Conservation (phyloP, 257 asterid genomes). For the Ilex asprella region DNA sequence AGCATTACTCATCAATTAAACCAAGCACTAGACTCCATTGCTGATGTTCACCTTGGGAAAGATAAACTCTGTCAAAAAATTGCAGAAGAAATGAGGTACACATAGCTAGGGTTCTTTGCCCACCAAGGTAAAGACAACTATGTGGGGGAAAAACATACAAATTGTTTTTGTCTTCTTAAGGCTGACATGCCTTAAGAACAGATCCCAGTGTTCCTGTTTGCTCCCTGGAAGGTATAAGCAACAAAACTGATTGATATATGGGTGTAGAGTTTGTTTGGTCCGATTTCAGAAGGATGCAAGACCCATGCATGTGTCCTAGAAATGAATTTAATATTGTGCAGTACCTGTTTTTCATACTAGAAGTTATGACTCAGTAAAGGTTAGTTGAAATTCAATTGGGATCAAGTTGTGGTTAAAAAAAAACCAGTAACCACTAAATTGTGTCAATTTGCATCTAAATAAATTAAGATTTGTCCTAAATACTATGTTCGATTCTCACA, state of each 20-base stretch:
- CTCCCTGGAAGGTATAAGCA: slow-evolving; percentile 10
- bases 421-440: too few species aligned
- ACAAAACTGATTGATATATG: too few species aligned
- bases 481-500: too few species aligned
- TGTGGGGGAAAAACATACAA: slow-evolving; percentile 5
- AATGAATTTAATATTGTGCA: too few species aligned
- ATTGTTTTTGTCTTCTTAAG: slow-evolving; percentile 20
- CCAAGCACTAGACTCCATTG: neutral
- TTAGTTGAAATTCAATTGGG: too few species aligned
- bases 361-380: too few species aligned
- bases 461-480: too few species aligned
- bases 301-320: neutral
- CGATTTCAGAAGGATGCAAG: neutral
- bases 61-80: slow-evolving; percentile 9
- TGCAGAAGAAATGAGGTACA: slow-evolving; percentile 5
- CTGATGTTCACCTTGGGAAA: slow-evolving; percentile 19
- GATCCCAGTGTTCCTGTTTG: slow-evolving; percentile 20
- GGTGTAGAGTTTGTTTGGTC: neutral
- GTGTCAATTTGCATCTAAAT: too few species aligned
- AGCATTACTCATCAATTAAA: slow-evolving; percentile 8
- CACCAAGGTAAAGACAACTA: slow-evolving; percentile 11
- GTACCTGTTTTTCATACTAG: too few species aligned
- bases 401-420: too few species aligned
- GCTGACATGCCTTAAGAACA: slow-evolving; percentile 17
- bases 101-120: slow-evolving; percentile 11